Evolutionary conservation across 345 rosid species (phyloP), one percentile per base, ranked within the genome.

Genomic region (Murraya paniculata): DNA sequence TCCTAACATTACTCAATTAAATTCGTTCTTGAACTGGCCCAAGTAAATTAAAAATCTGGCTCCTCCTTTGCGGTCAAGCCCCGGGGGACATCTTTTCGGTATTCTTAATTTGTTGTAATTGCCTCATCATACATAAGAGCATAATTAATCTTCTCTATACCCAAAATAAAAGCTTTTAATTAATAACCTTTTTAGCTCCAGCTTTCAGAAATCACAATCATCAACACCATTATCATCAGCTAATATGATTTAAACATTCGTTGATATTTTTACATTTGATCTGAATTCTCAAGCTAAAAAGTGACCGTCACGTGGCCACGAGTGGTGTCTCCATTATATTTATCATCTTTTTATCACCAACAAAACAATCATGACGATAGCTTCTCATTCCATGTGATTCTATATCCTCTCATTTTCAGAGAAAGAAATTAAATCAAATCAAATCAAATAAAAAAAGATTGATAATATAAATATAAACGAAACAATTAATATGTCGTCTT

Each of bases 361-460:
- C 35, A 39, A 31, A 9, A 3, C 35, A 39, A 31, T 22, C 69
- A 45, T 69, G 64, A 64, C 64, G 9, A 66, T 36, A 25, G 60
- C 24, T 10, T 68, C 22, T 6, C 28, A 75, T 71, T 79, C 61
- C 74, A 64, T 82, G 79, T 55, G 62, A 39, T 25, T 6, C 13
- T 50, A 48, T 72, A 35, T 41, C 72, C 48, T 74, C 41, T 62
- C 67, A 19, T 57, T 59, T 36, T 39, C 71, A 16, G 2, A 19
- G 6, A 61, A 16, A 61, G 33, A 22, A 0, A 70, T 64, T 27
- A 38, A 11, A 41, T 11, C 2, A 30, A 38, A 24, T 30, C 8
- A n/a, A 45, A 62, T 5, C 16, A 55, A 50, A 5, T 55, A 9
- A 6, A n/a, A 53, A 3, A 24, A 58, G 64, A 9, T 25, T 25